A percentile compares a stretch with the other conserved stretches of the same genome.
phyloP scores from a whole-genome alignment of 805 yeast genomes.

The Komagataella pseudopastoris region DNA sequence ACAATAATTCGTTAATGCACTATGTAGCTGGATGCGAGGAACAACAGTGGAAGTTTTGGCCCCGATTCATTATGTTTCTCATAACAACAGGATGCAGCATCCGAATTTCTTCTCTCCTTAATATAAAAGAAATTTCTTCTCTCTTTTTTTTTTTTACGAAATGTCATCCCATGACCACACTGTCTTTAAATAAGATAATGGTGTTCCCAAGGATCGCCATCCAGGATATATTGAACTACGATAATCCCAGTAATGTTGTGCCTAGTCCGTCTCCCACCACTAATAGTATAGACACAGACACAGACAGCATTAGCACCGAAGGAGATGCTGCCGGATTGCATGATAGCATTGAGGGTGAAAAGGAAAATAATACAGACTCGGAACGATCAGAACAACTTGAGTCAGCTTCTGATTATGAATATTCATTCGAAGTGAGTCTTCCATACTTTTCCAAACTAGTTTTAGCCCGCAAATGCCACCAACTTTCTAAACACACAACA shows the following conservation, averaged over 20 bases:
- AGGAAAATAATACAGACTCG: background rate
- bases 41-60: background rate
- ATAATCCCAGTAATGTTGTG: background rate
- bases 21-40: background rate
- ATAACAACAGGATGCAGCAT: background rate
- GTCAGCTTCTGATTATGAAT: background rate
- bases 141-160: background rate
- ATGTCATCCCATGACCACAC: background rate
- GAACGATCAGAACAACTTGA: background rate
- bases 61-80: background rate
- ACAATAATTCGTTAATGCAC: background rate
- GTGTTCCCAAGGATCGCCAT: background rate
- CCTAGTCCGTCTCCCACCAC: background rate
- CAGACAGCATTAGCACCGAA: background rate
- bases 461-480: background rate
- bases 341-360: background rate
- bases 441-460: background rate
- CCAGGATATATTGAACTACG: background rate
- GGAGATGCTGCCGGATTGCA: background rate
- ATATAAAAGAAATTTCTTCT: background rate
- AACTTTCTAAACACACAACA: background rate
- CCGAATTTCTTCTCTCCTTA: background rate
- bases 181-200: background rate
- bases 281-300: background rate
- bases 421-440: background rate